Evolutionary conservation across 2,329 filamentous ascomycete species (phyloP), one percentile per base, ranked within the genome.

Genomic region (Botrytis fabae): DNA sequence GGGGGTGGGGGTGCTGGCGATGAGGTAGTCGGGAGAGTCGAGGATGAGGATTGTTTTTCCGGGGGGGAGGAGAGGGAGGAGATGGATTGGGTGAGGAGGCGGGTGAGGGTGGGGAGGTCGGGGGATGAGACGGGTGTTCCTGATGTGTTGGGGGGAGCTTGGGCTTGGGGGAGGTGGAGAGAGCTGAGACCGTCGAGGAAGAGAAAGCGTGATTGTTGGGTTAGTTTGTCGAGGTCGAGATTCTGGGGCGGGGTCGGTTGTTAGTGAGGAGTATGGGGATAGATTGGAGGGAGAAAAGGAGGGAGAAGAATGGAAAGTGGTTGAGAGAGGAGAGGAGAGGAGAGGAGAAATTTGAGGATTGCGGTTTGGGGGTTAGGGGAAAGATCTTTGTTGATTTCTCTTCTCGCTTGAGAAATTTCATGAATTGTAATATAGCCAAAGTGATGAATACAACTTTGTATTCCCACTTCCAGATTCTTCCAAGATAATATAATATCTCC

Each of bases 171-270:
- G 8, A 70, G 54, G 20, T 70, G 35, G 16, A 62, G 57, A 14
- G 42, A 38, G 14, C n/a, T 70, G 20, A 70, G 57, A 2, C 51
- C 66, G n/a, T 69, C 66, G 42, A 71, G 86, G 77, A 94, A 95
- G 61, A 85, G 83, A 78, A 97, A 91, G 69, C 86, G 87, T 46
- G 87, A 87, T 74, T 87, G 86, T 51, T 85, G 85, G 70, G 83
- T 82, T 7, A 91, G 81, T 9, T 85, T 85, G 28, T 91, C 87
- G 69, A 96, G 84, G 82, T 97, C 93, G 66, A 96, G 80, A 3
- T 92, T 93, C 87, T 92, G 28, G 28, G 16, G n/a, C 25, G 28
- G 28, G 16, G n/a, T 35, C 28, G 32, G 22, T 1, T 51, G 64
- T 68, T 68, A 54, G 64, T 54, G 46, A 20, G 32, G 14, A 6